Evolutionary conservation across 1,284 basidiomycete genomes (phyloP).

Genomic region (Trametes sp.): DNA sequence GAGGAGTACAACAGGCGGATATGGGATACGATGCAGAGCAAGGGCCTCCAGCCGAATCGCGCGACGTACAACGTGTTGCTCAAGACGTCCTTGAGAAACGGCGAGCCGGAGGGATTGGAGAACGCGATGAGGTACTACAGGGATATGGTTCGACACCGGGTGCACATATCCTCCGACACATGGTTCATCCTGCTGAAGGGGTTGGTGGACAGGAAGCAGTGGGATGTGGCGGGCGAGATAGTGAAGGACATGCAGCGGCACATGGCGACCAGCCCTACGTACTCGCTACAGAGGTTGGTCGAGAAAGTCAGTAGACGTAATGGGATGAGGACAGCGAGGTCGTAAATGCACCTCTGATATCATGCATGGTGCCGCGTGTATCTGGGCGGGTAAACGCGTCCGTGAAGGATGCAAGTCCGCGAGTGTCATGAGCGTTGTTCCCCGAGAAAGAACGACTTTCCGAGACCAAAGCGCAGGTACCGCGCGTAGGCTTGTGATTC

Average conservation of each 20-base stretch:
- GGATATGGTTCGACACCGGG: constrained; percentile 63
- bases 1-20: constrained; percentile 59
- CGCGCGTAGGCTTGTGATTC: constrained; percentile 68
- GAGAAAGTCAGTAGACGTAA: constrained; percentile 46
- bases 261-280: constrained; percentile 20
- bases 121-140: constrained; percentile 69
- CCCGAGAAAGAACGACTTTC: constrained; percentile 71
- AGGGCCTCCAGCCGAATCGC: constrained; percentile 60
- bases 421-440: constrained; percentile 35
- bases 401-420: not conserved
- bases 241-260: constrained; percentile 61
- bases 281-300: constrained; percentile 49
- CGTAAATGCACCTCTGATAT: constrained; percentile 26
- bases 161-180: constrained; percentile 66
- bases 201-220: constrained; percentile 60
- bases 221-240: constrained; percentile 65
- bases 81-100: constrained; percentile 63
- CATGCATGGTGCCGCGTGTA: constrained; percentile 4
- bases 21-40: constrained; percentile 63
- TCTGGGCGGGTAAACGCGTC: constrained; percentile 3
- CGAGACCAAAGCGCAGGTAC: constrained; percentile 73
- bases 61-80: constrained; percentile 82
- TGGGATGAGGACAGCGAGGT: constrained; percentile 32
- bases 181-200: constrained; percentile 79
- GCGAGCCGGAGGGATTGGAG: constrained; percentile 54